Base-by-base conservation (phyloP, 345 rosid genomes). In the Xanthoceras sorbifolium region DNA sequence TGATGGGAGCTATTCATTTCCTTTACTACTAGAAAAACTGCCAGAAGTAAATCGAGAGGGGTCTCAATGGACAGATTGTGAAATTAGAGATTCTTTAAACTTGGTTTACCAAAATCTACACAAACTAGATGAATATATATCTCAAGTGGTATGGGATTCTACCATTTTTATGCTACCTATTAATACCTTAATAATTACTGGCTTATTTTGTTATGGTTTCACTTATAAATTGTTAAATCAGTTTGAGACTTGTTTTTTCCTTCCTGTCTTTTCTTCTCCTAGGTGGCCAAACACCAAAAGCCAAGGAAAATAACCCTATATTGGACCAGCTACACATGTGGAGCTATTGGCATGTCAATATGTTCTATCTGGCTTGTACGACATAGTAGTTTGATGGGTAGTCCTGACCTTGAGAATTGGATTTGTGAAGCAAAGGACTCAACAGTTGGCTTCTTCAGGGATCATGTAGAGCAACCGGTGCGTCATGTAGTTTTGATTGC, bases 401-500 rank as follows among this genome's bases (percentile, higher is more conserved):
- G 97, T 82, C 82, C 96, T 64, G 98, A 93, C 80, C 92, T 92
- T 67, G 93, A 90, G 77, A 92, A 93, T 79, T 95, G 99, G 99
- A 84, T 93, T 83, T 74, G 40, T 74, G 96, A 93, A 86, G 97
- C 92, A 66, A 92, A 69, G 83, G 91, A 90, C 66, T 92, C 97
- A 55, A 90, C 90, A 55, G 57, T 67, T 68, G 85, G 82, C 87
- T 93, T 95, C 87, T 89, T 88, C 67, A 85, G 79, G 74, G 94
- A 90, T 60, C 99, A 95, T 82, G 98, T 95, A 79, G 94, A 95
- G 89, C 99, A 87, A 84, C 99, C 97, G 87, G 99, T 95, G 90
- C 73, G 70, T 74, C 64, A 66, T 85, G 67, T 81, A 44, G 64
- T 32, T 38, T 40, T 11, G 10, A 46, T 76, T 52, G 59, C 67